Evolutionary conservation across 2,329 filamentous ascomycete species (phyloP).

Genomic region (Alternaria triticimaculans): DNA sequence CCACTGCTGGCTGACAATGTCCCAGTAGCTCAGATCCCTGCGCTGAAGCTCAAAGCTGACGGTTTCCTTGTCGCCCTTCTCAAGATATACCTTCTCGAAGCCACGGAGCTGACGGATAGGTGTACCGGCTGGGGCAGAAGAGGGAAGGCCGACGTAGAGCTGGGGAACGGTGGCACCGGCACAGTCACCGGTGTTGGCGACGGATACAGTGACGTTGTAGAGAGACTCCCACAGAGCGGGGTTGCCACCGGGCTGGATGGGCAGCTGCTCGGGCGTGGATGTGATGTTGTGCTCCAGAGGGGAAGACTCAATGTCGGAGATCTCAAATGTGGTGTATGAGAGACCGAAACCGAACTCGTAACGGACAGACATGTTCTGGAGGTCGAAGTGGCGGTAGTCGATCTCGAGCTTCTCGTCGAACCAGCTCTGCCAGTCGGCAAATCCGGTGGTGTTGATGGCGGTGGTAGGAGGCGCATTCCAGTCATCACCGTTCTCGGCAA

Average conservation of each 20-base stretch:
- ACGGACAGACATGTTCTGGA: slow-evolving; percentile 67
- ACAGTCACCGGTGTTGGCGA: slow-evolving; percentile 71
- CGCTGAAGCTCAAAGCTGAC: slow-evolving; percentile 75
- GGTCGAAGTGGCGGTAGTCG: slow-evolving; percentile 80
- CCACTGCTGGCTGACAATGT: slow-evolving; percentile 79
- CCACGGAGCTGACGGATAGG: slow-evolving; percentile 55
- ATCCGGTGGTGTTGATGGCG: slow-evolving; percentile 49
- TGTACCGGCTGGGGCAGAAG: slow-evolving; percentile 64
- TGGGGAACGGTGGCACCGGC: slow-evolving; percentile 63
- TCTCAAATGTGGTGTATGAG: slow-evolving; percentile 76
- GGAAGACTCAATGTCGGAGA: slow-evolving; percentile 67
- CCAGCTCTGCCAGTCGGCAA: slow-evolving; percentile 57
- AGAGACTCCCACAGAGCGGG: slow-evolving; percentile 69
- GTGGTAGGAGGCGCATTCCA: slow-evolving; percentile 59
- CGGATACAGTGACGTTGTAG: slow-evolving; percentile 69
- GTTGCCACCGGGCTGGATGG: slow-evolving; percentile 53
- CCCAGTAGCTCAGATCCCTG: slow-evolving; percentile 88
- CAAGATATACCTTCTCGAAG: slow-evolving; percentile 61
- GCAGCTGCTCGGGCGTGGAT: slow-evolving; percentile 56
- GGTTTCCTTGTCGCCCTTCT: slow-evolving; percentile 65
- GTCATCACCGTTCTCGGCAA: slow-evolving; percentile 74
- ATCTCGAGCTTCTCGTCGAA: slow-evolving; percentile 71
- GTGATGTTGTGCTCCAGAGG: slow-evolving; percentile 64
- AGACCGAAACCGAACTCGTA: slow-evolving; percentile 85
- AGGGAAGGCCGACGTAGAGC: slow-evolving; percentile 61